These are phyloP conservation scores for Penicillium flavigenum DNA, from an alignment of 495 filamentous ascomycete genomes.

Conservation along the genomic window DNA sequence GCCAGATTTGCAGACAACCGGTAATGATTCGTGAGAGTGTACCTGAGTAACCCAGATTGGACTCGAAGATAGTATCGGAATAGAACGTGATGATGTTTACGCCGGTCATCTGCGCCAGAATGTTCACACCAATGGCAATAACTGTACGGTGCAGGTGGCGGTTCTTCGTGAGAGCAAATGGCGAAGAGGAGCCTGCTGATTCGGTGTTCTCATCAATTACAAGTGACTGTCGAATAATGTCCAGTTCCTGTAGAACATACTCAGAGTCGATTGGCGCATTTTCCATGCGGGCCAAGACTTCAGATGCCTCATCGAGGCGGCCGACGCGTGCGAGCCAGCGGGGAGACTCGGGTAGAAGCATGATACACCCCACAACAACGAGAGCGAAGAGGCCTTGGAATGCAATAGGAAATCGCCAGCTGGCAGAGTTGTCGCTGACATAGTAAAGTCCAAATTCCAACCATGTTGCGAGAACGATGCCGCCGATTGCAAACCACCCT, in stretches of 20 bases:
- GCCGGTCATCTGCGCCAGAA: constrained; percentile 31
- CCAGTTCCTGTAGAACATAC: constrained; percentile 56
- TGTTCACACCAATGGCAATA: constrained; percentile 25
- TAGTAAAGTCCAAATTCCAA: constrained; percentile 63
- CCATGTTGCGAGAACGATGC: constrained; percentile 59
- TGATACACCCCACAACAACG: constrained; percentile 51
- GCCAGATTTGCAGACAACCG: constrained; percentile 31
- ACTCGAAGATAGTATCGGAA: constrained; percentile 25
- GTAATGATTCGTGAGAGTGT: constrained; percentile 26
- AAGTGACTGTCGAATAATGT: constrained; percentile 64
- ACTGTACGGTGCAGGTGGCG: constrained; percentile 29
- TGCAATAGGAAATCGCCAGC: constrained; percentile 67
- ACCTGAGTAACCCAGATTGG: constrained; percentile 19
- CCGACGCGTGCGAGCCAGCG: constrained; percentile 63
- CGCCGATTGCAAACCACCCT: constrained; percentile 59
- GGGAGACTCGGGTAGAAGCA: constrained; percentile 61
- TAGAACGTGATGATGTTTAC: constrained; percentile 35
- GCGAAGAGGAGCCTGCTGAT: constrained; percentile 15
- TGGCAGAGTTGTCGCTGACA: constrained; percentile 47
- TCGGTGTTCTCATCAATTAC: constrained; percentile 51
- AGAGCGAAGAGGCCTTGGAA: constrained; percentile 60
- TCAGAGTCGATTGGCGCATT: constrained; percentile 47
- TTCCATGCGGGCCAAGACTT: constrained; percentile 56
- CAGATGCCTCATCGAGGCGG: constrained; percentile 53
- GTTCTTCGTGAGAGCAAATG: constrained; percentile 33